Base-by-base conservation (phyloP, 352 stramenopile species). In the Phytopythium mirpurense region DNA sequence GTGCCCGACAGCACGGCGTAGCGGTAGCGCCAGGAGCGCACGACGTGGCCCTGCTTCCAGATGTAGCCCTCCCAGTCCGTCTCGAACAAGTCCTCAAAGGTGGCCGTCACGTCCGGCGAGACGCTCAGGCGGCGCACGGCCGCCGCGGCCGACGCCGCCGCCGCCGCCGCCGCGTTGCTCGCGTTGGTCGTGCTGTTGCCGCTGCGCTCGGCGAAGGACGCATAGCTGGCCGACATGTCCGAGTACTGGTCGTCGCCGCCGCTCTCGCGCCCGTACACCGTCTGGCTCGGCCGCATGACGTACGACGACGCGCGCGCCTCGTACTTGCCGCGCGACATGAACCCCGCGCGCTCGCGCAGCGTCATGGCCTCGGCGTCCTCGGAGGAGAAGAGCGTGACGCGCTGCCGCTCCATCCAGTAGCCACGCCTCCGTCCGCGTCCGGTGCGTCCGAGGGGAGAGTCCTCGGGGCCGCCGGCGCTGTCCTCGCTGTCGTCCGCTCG, bases 11-110 rank as follows among this genome's bases (percentile, higher is more conserved):
- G 69, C 36, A 94, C 74, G 6, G 80, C 81, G 62, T 91, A 94
- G 43, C 83, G 83, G 50, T 90, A 88, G 19, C 83, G 73, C 83
- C 83, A 94, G 43, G 82, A 89, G 58, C 82, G 81, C 49, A 94
- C 81, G 51, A 94, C 83, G 48, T 94, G 81, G 23, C 83, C 82
- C 58, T 94, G 83, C 51, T 94, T 94, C 82, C 82, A 92, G 43
- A 92, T 74, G 56, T 94, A 94, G 6, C 83, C 83, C 57, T 94
- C 83, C 83, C 83, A 94, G 60, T 94, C 83, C 37, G 83, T 93
- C 60, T 93, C 83, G 38, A 90, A 90, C 56, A 89, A 74, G 51
- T 93, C 83, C 35, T 93, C 83, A 31, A 88, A 90, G 16, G 78
- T 68, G 57, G 78, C 70, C 40, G 59, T 81, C n/a, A 85, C 65